phyloP scores from a whole-genome alignment of 805 yeast species.

The Yamadazyma endophytica region DNA sequence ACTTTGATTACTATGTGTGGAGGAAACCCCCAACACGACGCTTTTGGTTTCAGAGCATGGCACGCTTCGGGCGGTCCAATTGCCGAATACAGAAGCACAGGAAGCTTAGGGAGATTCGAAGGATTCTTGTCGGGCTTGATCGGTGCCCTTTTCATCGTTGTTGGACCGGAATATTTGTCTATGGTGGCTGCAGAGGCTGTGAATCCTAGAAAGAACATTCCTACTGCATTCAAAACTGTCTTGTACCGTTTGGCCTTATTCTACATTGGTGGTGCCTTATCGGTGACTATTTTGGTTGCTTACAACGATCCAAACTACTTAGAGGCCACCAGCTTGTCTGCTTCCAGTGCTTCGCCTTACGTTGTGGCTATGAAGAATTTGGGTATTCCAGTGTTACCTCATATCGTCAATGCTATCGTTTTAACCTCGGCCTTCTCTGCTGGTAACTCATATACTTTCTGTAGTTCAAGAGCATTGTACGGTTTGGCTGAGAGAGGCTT shows the following conservation, averaged over 20 bases:
- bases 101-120: slow-evolving; percentile 35
- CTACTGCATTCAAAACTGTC: slow-evolving; percentile 38
- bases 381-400: slow-evolving; percentile 24
- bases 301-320: slow-evolving; percentile 26
- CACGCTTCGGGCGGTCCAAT: slow-evolving; percentile 34
- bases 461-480: slow-evolving; percentile 17
- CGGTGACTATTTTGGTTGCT: slow-evolving; percentile 35
- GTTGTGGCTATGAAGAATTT: slow-evolving; percentile 25
- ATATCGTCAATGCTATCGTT: slow-evolving; percentile 29
- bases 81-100: slow-evolving; percentile 33
- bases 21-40: slow-evolving; percentile 30
- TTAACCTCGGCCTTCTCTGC: slow-evolving; percentile 25
- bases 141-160: slow-evolving; percentile 36
- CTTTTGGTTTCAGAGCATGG: slow-evolving; percentile 34
- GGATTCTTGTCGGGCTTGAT: slow-evolving; percentile 39
- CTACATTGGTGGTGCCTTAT: slow-evolving; percentile 41
- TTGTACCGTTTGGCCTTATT: slow-evolving; percentile 42
- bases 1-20: slow-evolving; percentile 36
- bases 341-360: slow-evolving; percentile 27
- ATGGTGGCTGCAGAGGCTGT: slow-evolving; percentile 43
- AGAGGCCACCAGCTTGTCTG: slow-evolving; percentile 18
- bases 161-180: slow-evolving; percentile 42
- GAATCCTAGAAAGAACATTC: slow-evolving; percentile 38
- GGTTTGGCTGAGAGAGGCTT: slow-evolving; percentile 17
- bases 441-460: slow-evolving; percentile 17